Conservation (phyloP, 495 filamentous ascomycete genomes). For the Lentithecium fluviatile region DNA sequence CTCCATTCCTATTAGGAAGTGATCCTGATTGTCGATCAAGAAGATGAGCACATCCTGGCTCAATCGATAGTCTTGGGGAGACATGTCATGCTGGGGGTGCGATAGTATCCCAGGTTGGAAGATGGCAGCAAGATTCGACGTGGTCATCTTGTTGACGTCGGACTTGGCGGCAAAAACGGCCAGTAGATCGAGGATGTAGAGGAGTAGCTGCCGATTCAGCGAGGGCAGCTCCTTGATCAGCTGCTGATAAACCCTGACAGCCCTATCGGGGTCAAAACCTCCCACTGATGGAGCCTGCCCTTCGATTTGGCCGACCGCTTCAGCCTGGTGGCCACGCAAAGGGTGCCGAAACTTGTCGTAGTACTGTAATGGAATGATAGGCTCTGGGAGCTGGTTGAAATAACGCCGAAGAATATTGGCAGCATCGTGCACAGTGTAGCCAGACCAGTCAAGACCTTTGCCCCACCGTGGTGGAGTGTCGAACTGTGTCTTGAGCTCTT, state of each 20-base stretch:
- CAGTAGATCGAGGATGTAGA: constrained; percentile 97
- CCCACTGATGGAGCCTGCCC: constrained; percentile 53
- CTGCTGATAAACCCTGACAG: constrained; percentile 80
- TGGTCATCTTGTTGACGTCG: constrained; percentile 94
- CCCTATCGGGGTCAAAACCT: constrained; percentile 69
- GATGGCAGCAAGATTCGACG: constrained; percentile 92
- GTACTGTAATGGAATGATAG: constrained; percentile 91
- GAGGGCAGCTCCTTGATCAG: constrained; percentile 91
- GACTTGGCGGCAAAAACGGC: constrained; percentile 98
- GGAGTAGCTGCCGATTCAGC: constrained; percentile 87
- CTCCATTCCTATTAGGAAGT: constrained; percentile 79
- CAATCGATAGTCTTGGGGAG: constrained; percentile 84
- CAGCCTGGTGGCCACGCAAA: constrained; percentile 70
- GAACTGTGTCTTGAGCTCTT: constrained; percentile 87
- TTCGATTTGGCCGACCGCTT: constrained; percentile 63
- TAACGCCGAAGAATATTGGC: constrained; percentile 95
- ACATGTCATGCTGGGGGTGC: constrained; percentile 92
- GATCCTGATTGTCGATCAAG: constrained; percentile 88
- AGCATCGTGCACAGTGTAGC: constrained; percentile 98
- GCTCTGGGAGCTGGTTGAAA: constrained; percentile 90
- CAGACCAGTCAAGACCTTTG: constrained; percentile 94
- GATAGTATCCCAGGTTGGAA: constrained; percentile 97
- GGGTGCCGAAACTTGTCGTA: constrained; percentile 91
- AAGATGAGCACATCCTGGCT: constrained; percentile 98
- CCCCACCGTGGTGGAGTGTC: constrained; percentile 95